phyloP scores from a whole-genome alignment of 768 basidiomycete species.

The Lactarius psammicola region DNA sequence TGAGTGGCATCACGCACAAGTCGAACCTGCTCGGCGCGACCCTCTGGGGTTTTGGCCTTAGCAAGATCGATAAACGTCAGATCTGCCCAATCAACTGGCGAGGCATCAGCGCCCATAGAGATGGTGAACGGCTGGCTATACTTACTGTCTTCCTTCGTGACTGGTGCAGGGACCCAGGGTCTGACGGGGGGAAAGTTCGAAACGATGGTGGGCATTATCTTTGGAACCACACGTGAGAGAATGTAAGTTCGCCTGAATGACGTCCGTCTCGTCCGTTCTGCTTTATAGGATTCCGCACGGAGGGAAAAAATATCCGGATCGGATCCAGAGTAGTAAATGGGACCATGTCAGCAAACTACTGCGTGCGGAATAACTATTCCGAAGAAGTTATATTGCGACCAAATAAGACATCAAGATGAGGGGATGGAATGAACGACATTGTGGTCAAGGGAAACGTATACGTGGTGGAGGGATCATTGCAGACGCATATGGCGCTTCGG shows the following conservation, averaged over 20 bases:
- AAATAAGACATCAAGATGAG: not conserved
- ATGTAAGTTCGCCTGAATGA: not conserved
- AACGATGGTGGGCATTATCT: conserved; percentile 26
- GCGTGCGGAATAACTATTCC: conserved; percentile 16
- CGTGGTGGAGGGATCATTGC: not conserved
- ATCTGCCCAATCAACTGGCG: conserved; percentile 39
- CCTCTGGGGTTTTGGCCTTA: conserved; percentile 36
- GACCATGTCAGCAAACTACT: not conserved
- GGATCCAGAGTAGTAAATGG: conserved; percentile 2
- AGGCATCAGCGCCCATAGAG: not conserved
- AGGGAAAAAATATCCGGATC: conserved; percentile 8
- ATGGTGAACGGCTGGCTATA: not conserved
- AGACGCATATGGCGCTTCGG: not conserved
- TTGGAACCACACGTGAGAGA: not conserved
- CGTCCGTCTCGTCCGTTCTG: not conserved
- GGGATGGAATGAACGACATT: conserved; percentile 3
- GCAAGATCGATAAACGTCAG: conserved; percentile 38
- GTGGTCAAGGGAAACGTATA: not conserved
- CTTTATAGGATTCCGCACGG: conserved; percentile 12
- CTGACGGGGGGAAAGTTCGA: conserved; percentile 26
- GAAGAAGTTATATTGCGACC: conserved; percentile 4
- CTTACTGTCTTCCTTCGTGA: conserved; percentile 31
- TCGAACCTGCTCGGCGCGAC: conserved; percentile 34
- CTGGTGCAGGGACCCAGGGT: conserved; percentile 32
- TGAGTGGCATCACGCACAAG: conserved; percentile 38